Conservation (phyloP, 768 basidiomycete genomes). For the Rhizopogon vesiculosus region DNA sequence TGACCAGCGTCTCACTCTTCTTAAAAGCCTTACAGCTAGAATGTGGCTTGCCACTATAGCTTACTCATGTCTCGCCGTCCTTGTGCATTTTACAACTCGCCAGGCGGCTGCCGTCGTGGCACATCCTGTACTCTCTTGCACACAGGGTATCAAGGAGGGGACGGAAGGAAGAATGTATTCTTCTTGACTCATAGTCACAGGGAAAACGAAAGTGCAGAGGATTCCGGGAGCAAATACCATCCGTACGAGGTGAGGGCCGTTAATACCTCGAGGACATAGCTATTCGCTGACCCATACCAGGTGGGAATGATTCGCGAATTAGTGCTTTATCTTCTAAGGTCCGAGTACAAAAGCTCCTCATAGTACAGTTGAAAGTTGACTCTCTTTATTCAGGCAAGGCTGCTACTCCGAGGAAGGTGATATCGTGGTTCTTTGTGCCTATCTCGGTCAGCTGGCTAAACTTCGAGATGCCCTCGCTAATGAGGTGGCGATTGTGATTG, state of each 20-base stretch:
- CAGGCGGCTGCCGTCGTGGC: slow-evolving; percentile 45
- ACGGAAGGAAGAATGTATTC: slow-evolving; percentile 48
- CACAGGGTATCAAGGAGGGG: slow-evolving; percentile 14
- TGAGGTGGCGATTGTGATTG: slow-evolving; percentile 59
- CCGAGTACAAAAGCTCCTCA: background rate
- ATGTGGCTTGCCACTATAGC: background rate
- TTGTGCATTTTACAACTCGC: slow-evolving; percentile 38
- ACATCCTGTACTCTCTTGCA: slow-evolving; percentile 24
- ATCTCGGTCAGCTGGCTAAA: slow-evolving; percentile 45
- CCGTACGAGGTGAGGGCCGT: slow-evolving; percentile 62
- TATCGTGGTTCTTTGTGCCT: slow-evolving; percentile 52
- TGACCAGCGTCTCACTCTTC: background rate
- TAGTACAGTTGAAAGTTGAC: background rate
- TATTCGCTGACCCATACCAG: slow-evolving; percentile 12
- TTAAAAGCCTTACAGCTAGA: background rate
- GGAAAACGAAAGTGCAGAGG: slow-evolving; percentile 57
- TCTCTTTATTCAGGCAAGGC: slow-evolving; percentile 34
- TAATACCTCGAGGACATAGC: slow-evolving; percentile 22
- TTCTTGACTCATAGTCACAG: slow-evolving; percentile 60
- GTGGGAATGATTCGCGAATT: slow-evolving; percentile 47
- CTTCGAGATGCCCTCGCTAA: slow-evolving; percentile 37
- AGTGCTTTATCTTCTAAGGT: slow-evolving; percentile 46
- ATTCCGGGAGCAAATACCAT: slow-evolving; percentile 66
- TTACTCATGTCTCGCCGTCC: slow-evolving; percentile 3
- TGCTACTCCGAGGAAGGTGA: slow-evolving; percentile 41